Percentiles rank a stretch among this genome's conserved stretches.
These are phyloP conservation scores for Herpotrichia juniperi DNA, from an alignment of 2,329 filamentous ascomycete species.

Conservation along the genomic window DNA sequence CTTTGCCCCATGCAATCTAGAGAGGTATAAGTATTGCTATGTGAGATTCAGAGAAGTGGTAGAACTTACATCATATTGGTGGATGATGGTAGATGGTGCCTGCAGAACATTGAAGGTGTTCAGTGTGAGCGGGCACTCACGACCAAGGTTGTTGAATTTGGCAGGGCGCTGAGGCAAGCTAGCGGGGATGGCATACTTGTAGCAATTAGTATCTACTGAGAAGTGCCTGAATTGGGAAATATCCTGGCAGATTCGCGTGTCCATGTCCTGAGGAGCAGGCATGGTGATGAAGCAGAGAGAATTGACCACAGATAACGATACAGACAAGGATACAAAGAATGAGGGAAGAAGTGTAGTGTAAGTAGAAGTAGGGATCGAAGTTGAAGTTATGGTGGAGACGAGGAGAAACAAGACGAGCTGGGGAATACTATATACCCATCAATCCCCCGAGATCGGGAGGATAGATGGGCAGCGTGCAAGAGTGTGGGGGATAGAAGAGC, in stretches of 20 bases:
- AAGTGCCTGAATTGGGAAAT: slow-evolving; percentile 19
- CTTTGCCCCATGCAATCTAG: slow-evolving; percentile 70
- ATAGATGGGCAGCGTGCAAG: not conserved
- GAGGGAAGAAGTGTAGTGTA: slow-evolving; percentile 8
- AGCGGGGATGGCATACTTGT: slow-evolving; percentile 29
- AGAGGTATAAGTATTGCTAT: slow-evolving; percentile 2
- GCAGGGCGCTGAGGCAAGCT: slow-evolving; percentile 43
- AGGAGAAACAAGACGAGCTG: slow-evolving; percentile 4
- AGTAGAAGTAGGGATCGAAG: slow-evolving; percentile 1
- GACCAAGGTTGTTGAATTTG: slow-evolving; percentile 47
- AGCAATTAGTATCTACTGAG: slow-evolving; percentile 27
- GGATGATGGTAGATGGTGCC: slow-evolving; percentile 67
- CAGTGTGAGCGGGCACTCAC: slow-evolving; percentile 53
- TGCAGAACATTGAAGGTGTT: slow-evolving; percentile 76
- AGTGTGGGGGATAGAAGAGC: not conserved
- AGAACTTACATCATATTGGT: slow-evolving; percentile 81
- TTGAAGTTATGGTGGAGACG: not conserved
- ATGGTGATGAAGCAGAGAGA: slow-evolving; percentile 2
- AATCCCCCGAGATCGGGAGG: slow-evolving; percentile 1
- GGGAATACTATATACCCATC: slow-evolving; percentile 1
- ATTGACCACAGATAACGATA: slow-evolving; percentile 8
- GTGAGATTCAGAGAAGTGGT: not conserved
- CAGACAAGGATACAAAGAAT: slow-evolving; percentile 6
- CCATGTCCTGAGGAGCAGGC: slow-evolving; percentile 14
- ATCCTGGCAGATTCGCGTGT: not conserved